Conservation (phyloP, 139 green algal species). For the Closterium sp. region DNA sequence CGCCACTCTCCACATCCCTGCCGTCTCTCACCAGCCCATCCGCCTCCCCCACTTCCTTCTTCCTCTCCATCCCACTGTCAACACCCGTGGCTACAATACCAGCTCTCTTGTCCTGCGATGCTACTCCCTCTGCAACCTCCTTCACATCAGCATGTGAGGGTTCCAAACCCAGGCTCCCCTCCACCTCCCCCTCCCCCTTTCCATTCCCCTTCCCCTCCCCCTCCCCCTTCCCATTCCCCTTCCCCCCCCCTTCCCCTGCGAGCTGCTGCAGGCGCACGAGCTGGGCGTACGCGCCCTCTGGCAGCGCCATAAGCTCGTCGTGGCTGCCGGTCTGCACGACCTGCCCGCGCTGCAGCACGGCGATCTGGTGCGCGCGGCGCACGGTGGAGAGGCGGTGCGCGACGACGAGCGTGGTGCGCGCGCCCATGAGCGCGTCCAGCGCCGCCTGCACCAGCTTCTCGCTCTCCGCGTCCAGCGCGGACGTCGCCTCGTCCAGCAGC, state of each 20-base stretch:
- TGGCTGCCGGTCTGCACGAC: constrained; percentile 61
- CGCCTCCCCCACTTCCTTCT: neutral
- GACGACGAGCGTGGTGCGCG: constrained; percentile 51
- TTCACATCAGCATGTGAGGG: neutral
- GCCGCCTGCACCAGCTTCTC: constrained; percentile 59
- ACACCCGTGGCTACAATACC: neutral
- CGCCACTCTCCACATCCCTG: neutral
- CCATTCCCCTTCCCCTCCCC: neutral
- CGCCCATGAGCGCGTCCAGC: constrained; percentile 37
- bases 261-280: constrained; percentile 43
- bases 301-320: constrained; percentile 60
- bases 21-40: neutral
- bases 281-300: constrained; percentile 26
- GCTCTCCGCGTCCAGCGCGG: constrained; percentile 77
- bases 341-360: constrained; percentile 46
- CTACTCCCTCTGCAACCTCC: neutral
- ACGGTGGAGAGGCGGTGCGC: constrained; percentile 53
- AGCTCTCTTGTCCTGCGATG: neutral
- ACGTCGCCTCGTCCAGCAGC: constrained; percentile 88
- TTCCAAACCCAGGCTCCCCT: neutral
- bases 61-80: neutral
- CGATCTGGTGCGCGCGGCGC: constrained; percentile 43
- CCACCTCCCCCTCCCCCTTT: neutral
- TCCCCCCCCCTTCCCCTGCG: neutral
- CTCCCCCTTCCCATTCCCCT: neutral